phyloP scores from a whole-genome alignment of 352 stramenopile species.

The Pythium dissotocum region DNA sequence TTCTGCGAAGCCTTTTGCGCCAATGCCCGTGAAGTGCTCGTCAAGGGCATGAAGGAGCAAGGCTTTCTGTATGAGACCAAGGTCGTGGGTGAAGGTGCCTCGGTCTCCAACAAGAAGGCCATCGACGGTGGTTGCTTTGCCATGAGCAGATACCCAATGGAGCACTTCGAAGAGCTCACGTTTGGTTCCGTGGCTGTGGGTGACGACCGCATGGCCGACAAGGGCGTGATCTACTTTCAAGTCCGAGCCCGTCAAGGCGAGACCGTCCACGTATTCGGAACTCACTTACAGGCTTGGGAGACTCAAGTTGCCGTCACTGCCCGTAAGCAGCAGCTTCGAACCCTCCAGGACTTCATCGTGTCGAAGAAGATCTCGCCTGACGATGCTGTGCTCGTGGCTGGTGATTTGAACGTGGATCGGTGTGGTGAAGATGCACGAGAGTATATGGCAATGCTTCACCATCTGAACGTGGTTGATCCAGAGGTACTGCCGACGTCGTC shows the following conservation, averaged over 20 bases:
- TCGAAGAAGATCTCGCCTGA: conserved; percentile 41
- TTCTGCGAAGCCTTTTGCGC: conserved; percentile 74
- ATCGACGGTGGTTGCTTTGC: conserved; percentile 66
- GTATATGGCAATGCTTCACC: conserved; percentile 54
- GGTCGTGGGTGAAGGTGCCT: conserved; percentile 44
- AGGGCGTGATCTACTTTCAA: conserved; percentile 67
- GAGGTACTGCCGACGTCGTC: conserved; percentile 33
- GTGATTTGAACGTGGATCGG: conserved; percentile 70
- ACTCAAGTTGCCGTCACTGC: conserved; percentile 41
- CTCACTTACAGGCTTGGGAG: conserved; percentile 72
- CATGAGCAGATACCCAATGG: conserved; percentile 67
- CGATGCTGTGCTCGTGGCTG: conserved; percentile 55
- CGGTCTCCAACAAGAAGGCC: conserved; percentile 57
- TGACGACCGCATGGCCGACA: conserved; percentile 68
- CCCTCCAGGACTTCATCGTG: conserved; percentile 53
- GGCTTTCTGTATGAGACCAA: conserved; percentile 76
- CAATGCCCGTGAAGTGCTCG: conserved; percentile 42
- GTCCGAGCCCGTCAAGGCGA: conserved; percentile 30
- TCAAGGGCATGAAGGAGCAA: conserved; percentile 62
- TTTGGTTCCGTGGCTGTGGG: conserved; percentile 54
- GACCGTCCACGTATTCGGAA: conserved; percentile 59
- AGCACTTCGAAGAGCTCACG: conserved; percentile 55
- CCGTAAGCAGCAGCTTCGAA: conserved; percentile 41
- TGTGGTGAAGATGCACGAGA: conserved; percentile 23
- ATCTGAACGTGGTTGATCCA: conserved; percentile 40